Conservation (phyloP, 2,329 filamentous ascomycete species). For the Eutypella sp. region DNA sequence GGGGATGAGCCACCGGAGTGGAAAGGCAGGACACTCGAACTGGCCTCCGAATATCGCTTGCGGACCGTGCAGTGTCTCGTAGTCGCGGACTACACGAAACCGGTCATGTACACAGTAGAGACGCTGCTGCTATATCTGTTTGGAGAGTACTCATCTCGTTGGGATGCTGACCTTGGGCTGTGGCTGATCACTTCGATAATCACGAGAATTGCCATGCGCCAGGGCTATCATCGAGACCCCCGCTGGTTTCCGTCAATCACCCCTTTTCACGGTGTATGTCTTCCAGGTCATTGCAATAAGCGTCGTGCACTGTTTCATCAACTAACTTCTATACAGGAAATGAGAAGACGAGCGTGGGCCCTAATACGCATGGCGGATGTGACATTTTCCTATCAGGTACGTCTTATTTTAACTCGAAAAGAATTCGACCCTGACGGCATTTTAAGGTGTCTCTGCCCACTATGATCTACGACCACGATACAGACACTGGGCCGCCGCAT, state of each 20-base stretch:
- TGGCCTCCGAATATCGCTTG: constrained; percentile 61
- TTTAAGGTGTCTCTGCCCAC: constrained; percentile 50
- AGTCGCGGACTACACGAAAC: constrained; percentile 71
- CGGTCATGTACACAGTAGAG: constrained; percentile 71
- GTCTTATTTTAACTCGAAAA: constrained; percentile 13
- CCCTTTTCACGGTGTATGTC: constrained; percentile 65
- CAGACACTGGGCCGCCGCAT: constrained; percentile 68
- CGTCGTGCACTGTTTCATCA: constrained; percentile 3
- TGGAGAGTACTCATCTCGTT: constrained; percentile 67
- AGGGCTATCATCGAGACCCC: constrained; percentile 75
- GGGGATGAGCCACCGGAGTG: constrained; percentile 77
- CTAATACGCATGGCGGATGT: constrained; percentile 69
- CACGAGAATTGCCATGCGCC: constrained; percentile 57
- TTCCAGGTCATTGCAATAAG: no score
- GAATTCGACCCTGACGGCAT: constrained; percentile 6
- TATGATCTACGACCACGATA: constrained; percentile 71
- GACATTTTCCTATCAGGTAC: constrained; percentile 70
- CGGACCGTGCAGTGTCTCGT: constrained; percentile 75
- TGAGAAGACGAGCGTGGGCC: constrained; percentile 64
- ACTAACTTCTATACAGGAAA: constrained; percentile 48
- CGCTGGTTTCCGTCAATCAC: constrained; percentile 68
- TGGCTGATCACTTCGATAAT: constrained; percentile 53
- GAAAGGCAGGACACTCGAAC: constrained; percentile 57
- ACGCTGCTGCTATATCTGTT: constrained; percentile 72
- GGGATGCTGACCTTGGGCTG: constrained; percentile 67